Percentiles rank a stretch among this genome's conserved stretches.
These are phyloP conservation scores for Alternaria sp. DNA, from an alignment of 2,329 filamentous ascomycete species.

Conservation along the genomic window DNA sequence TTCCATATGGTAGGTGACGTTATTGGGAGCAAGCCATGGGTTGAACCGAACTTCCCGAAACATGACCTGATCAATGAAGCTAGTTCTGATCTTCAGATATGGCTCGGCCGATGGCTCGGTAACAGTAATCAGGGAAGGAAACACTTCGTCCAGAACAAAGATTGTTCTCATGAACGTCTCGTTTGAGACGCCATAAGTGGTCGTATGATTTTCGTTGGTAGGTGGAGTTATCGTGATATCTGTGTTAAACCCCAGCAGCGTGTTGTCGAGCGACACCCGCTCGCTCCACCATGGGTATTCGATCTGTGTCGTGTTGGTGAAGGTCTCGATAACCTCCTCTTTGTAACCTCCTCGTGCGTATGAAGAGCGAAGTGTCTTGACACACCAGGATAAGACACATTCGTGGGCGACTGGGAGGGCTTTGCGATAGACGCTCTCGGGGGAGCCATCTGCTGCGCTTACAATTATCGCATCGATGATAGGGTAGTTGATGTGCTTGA, in stretches of 20 bases:
- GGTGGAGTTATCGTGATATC: constrained; percentile 15
- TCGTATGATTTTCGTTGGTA: background rate
- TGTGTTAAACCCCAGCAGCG: background rate
- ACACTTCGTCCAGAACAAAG: constrained; percentile 8
- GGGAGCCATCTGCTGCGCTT: constrained; percentile 7
- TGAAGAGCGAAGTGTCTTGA: constrained; percentile 27
- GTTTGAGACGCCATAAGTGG: constrained; percentile 11
- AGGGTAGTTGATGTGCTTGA: constrained; percentile 16
- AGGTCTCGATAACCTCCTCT: constrained; percentile 15
- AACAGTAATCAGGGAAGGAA: constrained; percentile 13
- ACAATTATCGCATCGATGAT: constrained; percentile 20
- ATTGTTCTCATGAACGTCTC: background rate
- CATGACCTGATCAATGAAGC: background rate
- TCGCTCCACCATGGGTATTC: constrained; percentile 4
- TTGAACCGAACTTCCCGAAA: constrained; percentile 10
- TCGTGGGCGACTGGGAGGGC: constrained; percentile 22
- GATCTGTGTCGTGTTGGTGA: background rate
- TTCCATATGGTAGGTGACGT: constrained; percentile 28
- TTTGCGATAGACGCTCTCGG: constrained; percentile 13
- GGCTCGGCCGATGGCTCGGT: background rate
- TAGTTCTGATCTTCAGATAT: constrained; percentile 2
- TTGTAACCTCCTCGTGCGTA: constrained; percentile 19
- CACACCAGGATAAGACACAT: constrained; percentile 33
- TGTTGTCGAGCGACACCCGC: no score
- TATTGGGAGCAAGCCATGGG: constrained; percentile 28